Percentiles rank a stretch among this genome's conserved stretches.
These are phyloP conservation scores for Asterella californica DNA, from an alignment of 225 moss, liverwort and hornwort genomes.

Conservation along the genomic window DNA sequence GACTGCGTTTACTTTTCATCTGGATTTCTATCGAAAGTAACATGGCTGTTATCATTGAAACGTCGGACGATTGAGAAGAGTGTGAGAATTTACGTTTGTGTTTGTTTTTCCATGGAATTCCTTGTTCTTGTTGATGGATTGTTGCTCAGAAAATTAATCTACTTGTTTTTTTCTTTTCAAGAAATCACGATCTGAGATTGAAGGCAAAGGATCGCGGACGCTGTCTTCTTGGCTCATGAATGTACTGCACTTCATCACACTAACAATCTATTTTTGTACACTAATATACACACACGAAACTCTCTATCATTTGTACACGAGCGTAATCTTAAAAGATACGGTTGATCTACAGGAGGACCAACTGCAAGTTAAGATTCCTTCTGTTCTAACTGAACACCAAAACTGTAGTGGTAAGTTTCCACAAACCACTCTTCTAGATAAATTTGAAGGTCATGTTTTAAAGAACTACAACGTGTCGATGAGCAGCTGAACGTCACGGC, in stretches of 20 bases:
- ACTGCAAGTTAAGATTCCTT: neutral
- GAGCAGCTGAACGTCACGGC: slow-evolving; percentile 19
- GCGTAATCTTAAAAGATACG: too few species aligned
- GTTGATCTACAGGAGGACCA: neutral
- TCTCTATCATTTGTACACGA: neutral
- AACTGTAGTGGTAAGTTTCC: neutral
- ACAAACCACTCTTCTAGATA: neutral
- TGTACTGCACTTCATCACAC: neutral
- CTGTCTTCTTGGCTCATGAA: neutral
- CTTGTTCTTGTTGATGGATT: too few species aligned
- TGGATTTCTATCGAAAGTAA: too few species aligned
- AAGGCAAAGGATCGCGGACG: too few species aligned
- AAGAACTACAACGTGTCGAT: slow-evolving; percentile 7
- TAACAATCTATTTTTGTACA: neutral
- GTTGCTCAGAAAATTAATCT: too few species aligned
- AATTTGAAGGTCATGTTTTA: neutral
- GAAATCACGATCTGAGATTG: too few species aligned
- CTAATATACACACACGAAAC: neutral
- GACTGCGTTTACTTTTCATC: too few species aligned
- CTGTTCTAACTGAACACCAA: neutral
- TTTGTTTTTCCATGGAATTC: too few species aligned
- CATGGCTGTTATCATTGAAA: too few species aligned
- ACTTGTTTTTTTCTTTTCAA: too few species aligned
- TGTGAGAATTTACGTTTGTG: too few species aligned
- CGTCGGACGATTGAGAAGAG: too few species aligned